A percentile compares a stretch with the other conserved stretches of the same genome.
Conservation (phyloP, 257 asterid genomes). For the Eucommia ulmoides region DNA sequence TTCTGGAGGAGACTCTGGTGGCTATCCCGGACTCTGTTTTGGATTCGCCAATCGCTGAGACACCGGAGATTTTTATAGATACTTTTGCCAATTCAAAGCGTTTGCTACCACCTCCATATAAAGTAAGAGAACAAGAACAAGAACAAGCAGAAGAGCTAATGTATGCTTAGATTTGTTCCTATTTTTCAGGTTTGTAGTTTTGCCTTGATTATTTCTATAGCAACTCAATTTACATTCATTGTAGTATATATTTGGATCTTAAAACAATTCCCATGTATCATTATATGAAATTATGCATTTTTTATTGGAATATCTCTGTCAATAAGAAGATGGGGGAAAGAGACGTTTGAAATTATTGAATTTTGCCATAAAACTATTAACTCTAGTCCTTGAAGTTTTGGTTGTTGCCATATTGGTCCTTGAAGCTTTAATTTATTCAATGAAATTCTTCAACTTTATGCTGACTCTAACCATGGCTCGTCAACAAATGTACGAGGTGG, state of each 20-base stretch:
- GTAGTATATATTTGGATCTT: neutral
- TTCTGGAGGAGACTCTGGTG: conserved; percentile 60
- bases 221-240: neutral
- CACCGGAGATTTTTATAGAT: conserved; percentile 24
- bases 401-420: too few relatives aligned
- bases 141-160: conserved; percentile 58
- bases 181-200: neutral
- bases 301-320: too few relatives aligned
- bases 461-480: too few relatives aligned
- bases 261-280: neutral
- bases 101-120: conserved; percentile 50
- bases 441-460: too few relatives aligned
- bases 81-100: conserved; percentile 46
- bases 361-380: too few relatives aligned
- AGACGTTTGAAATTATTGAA: too few relatives aligned
- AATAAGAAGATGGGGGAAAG: too few relatives aligned
- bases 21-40: conserved; percentile 62
- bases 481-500: too few relatives aligned
- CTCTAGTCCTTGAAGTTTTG: too few relatives aligned
- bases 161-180: conserved; percentile 73
- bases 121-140: conserved; percentile 36
- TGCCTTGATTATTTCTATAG: neutral
- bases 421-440: too few relatives aligned
- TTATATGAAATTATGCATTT: too few relatives aligned
- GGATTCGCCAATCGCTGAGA: conserved; percentile 50